Evolutionary conservation across 2,329 filamentous ascomycete species (phyloP), one percentile per base, ranked within the genome.

Genomic region (Cadophora malorum): DNA sequence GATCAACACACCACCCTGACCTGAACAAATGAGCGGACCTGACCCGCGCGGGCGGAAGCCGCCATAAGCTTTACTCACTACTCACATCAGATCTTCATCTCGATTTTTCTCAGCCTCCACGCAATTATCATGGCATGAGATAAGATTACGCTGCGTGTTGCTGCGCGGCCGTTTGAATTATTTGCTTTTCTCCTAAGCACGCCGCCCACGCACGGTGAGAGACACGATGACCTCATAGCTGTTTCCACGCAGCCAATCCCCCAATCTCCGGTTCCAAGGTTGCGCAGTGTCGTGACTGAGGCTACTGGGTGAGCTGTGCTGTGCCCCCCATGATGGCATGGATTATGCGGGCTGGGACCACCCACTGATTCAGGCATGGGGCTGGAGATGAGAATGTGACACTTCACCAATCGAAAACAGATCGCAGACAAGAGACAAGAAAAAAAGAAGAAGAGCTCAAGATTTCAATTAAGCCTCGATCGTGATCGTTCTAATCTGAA

Each of bases 221-320:
- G 38, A 38, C 47, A 50, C 28, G 55, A 65, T 65, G 55, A 65
- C 28, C 25, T 65, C 64, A 60, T 61, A 12, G 19, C 31, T 41
- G 21, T 23, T 33, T 21, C 5, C n/a, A n/a, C 28, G 28, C 19
- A 56, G 12, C 53, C 53, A 56, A 61, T 62, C 21, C 23, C 16
- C 50, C 47, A 65, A 68, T 68, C 53, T 68, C 63, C 66, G 38
- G 63, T 65, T 68, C 66, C 66, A 63, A 68, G 66, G 66, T 28
- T 63, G 47, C 45, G 35, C 53, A 65, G 35, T 5, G 35, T 45
- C 66, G 66, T 65, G 66, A 63, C 58, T 65, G 21, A 28, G 21
- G 14, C 52, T 50, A 21, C 21, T 3, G 35, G 35, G 35, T 35
- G 8, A n/a, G 35, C 58, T 47, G 35, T 33, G n/a, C 38, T 25